These are phyloP conservation scores for Thozetella sp. DNA, from an alignment of 495 filamentous ascomycete species.

Conservation along the genomic window DNA sequence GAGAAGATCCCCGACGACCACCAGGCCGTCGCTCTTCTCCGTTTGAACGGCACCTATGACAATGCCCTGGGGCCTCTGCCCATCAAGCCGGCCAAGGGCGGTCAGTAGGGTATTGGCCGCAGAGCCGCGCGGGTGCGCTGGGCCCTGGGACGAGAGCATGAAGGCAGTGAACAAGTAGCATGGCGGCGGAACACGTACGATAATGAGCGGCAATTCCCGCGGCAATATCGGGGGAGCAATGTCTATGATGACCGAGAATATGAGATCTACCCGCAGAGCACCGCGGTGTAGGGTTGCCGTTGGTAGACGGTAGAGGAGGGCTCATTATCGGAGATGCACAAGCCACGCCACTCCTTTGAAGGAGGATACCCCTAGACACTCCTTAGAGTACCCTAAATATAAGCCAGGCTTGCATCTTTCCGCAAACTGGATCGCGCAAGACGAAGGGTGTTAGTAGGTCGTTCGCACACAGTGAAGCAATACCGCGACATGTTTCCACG, in stretches of 20 bases:
- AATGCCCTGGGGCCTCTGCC: constrained; percentile 33
- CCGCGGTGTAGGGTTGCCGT: neutral
- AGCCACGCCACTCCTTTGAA: too few species aligned
- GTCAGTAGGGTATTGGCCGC: constrained; percentile 24
- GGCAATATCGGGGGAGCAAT: neutral
- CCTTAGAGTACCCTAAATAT: too few species aligned
- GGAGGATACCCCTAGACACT: too few species aligned
- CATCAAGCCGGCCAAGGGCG: constrained; percentile 24
- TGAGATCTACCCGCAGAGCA: neutral
- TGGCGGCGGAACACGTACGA: neutral
- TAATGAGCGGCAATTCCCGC: neutral
- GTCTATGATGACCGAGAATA: neutral
- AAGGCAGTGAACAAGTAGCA: neutral
- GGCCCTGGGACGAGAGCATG: neutral
- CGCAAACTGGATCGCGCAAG: too few species aligned
- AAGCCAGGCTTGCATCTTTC: too few species aligned
- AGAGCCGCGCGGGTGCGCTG: neutral
- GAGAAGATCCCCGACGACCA: constrained; percentile 34
- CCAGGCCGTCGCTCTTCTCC: constrained; percentile 40
- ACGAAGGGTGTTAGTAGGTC: too few species aligned
- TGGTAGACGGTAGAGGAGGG: neutral
- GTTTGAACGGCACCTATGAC: constrained; percentile 47
- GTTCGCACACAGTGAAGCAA: too few species aligned
- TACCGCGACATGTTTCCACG: too few species aligned
- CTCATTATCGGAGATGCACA: too few species aligned